phyloP scores from a whole-genome alignment of 2,329 filamentous ascomycete species.

The Ophiostoma montium region DNA sequence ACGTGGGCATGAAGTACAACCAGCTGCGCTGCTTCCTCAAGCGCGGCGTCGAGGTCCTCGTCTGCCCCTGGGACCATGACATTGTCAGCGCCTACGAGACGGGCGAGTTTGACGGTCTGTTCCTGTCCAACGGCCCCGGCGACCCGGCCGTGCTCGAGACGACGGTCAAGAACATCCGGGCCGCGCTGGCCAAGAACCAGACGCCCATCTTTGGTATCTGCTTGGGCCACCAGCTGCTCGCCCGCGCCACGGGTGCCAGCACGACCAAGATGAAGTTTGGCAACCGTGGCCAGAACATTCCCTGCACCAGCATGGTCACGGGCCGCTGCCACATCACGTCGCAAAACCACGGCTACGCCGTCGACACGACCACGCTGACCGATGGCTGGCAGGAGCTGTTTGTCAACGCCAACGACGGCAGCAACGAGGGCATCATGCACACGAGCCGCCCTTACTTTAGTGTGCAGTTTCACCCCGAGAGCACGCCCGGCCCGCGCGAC shows the following conservation, averaged over 20 bases:
- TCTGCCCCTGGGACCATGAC: conserved; percentile 94
- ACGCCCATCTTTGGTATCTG: conserved; percentile 94
- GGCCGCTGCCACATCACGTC: conserved; percentile 98
- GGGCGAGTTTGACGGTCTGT: conserved; percentile 86
- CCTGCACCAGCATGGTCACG: conserved; percentile 88
- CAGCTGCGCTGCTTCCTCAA: conserved; percentile 86
- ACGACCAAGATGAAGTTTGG: conserved; percentile 98
- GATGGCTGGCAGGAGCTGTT: conserved; percentile 85
- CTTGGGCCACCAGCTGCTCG: conserved; percentile 84
- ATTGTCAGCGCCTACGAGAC: conserved; percentile 62
- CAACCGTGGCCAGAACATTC: conserved; percentile 97
- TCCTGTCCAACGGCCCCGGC: conserved; percentile 95
- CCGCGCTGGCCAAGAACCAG: conserved; percentile 61
- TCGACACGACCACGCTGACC: conserved; percentile 64
- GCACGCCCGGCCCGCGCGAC: conserved; percentile 85
- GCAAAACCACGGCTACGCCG: conserved; percentile 94
- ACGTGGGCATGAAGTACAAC: conserved; percentile 98
- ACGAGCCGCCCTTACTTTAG: conserved; percentile 81
- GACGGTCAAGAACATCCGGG: conserved; percentile 67
- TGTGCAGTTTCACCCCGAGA: conserved; percentile 98
- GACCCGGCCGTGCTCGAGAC: conserved; percentile 74
- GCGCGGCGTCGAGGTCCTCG: conserved; percentile 83
- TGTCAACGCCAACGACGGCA: conserved; percentile 94
- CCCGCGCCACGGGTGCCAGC: conserved; percentile 69
- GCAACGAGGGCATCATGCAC: conserved; percentile 95